Base-by-base conservation (phyloP, 768 basidiomycete species). In the Podaxis sp. region DNA sequence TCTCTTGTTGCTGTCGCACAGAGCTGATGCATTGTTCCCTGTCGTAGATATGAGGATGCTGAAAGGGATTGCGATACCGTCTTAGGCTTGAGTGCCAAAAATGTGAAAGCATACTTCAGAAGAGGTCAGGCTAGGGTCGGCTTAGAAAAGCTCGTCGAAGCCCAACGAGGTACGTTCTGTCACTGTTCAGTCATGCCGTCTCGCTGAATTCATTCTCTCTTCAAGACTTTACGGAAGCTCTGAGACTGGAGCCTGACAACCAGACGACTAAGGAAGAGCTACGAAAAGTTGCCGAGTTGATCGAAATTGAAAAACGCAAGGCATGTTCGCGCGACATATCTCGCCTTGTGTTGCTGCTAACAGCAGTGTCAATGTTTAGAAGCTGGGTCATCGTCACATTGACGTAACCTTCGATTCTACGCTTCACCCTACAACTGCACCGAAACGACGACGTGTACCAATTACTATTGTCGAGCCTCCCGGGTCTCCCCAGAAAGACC, bases 81-180 rank as follows among this genome's bases (percentile, higher is more conserved):
- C 1, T 72, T 96, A 32, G 64, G 63, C 1, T 69, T 91, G 23
- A 82, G 77, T 53, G 61, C 73, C 4, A 75, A 75, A 27, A 94
- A 91, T 66, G 84, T 88, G 25, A 96, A 96, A 64, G 94, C 87
- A 0, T 68, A 90, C 36, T 96, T 90, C 68, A 77, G 94, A 62
- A 77, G 93, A 67, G 88, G 81, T 0, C 88, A 95, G 69, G 92
- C 93, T 1, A 76, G 88, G 47, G 70, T 78, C 11, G 85, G 74
- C 3, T 66, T 89, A 64, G 82, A 76, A 23, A 81, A 80, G 50
- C 66, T 85, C 9, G 67, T 72, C 2, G 88, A 84, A 2, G 93
- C 91, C 1, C 76, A 79, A 52, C 71, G 77, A 66, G 93, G 94
- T 88, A 63, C 53, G 79, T 47, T 25, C 28, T 44, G n/a, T 16